A percentile compares a stretch with the other conserved stretches of the same genome.
These are phyloP conservation scores for Thelonectria olida DNA, from an alignment of 2,329 filamentous ascomycete genomes.

Conservation along the genomic window DNA sequence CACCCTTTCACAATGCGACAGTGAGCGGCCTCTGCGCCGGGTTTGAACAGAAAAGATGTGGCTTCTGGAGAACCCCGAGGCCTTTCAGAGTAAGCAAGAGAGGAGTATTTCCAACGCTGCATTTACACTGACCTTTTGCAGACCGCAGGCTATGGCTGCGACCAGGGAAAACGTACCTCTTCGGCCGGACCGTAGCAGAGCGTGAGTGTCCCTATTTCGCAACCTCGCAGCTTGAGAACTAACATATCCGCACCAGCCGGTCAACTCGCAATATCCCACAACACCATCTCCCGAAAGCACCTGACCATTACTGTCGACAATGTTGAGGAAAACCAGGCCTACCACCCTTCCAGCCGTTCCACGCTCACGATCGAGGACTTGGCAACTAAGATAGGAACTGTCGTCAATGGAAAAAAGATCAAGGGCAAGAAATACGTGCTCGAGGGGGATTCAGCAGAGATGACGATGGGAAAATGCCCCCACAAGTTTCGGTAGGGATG, in stretches of 20 bases:
- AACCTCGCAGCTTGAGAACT: neutral
- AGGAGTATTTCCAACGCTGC: neutral
- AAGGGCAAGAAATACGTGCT: constrained; percentile 68
- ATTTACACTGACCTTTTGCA: constrained; percentile 25
- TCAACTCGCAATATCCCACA: constrained; percentile 76
- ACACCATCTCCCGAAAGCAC: constrained; percentile 89
- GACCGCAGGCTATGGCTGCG: constrained; percentile 78
- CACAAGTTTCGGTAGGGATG: constrained; percentile 65
- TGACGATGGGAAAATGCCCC: constrained; percentile 78
- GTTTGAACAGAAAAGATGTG: constrained; percentile 60
- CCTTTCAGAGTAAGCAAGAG: constrained; percentile 54
- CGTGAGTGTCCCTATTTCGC: constrained; percentile 53
- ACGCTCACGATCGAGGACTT: constrained; percentile 79
- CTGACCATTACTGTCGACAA: constrained; percentile 77
- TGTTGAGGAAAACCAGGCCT: constrained; percentile 73
- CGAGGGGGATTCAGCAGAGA: constrained; percentile 60
- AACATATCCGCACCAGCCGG: constrained; percentile 57
- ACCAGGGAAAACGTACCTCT: constrained; percentile 85
- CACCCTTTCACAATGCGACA: constrained; percentile 27
- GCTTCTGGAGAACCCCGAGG: constrained; percentile 68
- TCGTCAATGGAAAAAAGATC: constrained; percentile 77
- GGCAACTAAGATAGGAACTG: constrained; percentile 85
- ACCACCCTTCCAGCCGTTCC: constrained; percentile 72
- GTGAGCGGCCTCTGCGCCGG: constrained; percentile 30
- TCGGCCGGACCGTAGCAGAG: constrained; percentile 79